These are phyloP conservation scores for Periconia digitata DNA, from an alignment of 2,329 filamentous ascomycete species.

Conservation along the genomic window DNA sequence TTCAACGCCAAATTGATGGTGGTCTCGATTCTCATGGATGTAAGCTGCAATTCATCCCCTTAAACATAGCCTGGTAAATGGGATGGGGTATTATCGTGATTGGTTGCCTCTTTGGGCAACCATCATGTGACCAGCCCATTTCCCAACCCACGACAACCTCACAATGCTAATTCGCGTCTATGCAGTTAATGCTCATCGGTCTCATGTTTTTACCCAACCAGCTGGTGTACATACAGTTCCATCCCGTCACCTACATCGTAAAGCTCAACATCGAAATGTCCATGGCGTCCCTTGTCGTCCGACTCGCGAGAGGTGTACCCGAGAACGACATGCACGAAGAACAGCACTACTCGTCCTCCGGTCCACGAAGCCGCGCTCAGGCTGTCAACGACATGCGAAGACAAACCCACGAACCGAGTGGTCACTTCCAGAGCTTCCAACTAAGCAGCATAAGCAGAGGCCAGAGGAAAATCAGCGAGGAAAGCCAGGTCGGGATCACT, in stretches of 20 bases:
- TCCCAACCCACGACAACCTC: no score
- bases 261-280: slow-evolving; percentile 50
- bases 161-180: neutral
- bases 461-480: slow-evolving; percentile 19
- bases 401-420: neutral
- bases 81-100: no score
- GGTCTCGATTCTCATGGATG: slow-evolving; percentile 47
- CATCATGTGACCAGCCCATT: no score
- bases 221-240: slow-evolving; percentile 46
- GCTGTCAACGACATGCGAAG: slow-evolving; percentile 1
- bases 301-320: slow-evolving; percentile 32
- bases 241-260: slow-evolving; percentile 47
- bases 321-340: slow-evolving; percentile 28
- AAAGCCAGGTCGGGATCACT: slow-evolving; percentile 25
- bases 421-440: slow-evolving; percentile 21
- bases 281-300: slow-evolving; percentile 47
- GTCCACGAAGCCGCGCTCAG: slow-evolving; percentile 9
- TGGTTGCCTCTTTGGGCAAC: no score
- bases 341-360: slow-evolving; percentile 18
- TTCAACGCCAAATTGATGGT: slow-evolving; percentile 47
- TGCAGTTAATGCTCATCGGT: slow-evolving; percentile 38
- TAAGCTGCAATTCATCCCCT: slow-evolving; percentile 11
- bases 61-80: neutral
- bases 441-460: slow-evolving; percentile 8
- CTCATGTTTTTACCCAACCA: slow-evolving; percentile 43